Conservation (phyloP, 495 filamentous ascomycete genomes). For the Penicillium goetzii region DNA sequence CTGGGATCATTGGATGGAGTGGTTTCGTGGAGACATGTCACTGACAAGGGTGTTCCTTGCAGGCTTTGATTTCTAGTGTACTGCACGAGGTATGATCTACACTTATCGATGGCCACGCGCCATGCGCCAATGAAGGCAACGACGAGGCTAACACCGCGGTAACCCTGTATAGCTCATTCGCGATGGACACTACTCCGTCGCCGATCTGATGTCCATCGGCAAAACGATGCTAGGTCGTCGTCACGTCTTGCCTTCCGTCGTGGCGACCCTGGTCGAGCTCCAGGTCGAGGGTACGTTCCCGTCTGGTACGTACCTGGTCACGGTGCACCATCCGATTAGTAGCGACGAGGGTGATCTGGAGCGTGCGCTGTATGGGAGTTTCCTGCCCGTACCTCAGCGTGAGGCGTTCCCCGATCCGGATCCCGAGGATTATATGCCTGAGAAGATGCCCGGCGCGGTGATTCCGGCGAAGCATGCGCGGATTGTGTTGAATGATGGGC, state of each 20-base stretch:
- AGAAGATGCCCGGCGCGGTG: slow-evolving; percentile 78
- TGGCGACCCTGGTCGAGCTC: slow-evolving; percentile 74
- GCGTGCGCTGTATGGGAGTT: slow-evolving; percentile 87
- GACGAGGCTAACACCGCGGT: background rate
- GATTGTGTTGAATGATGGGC: slow-evolving; percentile 73
- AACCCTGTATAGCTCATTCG: slow-evolving; percentile 70
- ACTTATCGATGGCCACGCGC: background rate
- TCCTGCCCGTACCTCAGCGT: slow-evolving; percentile 77
- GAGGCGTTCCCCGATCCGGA: slow-evolving; percentile 67
- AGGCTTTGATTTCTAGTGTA: slow-evolving; percentile 89
- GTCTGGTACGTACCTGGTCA: slow-evolving; percentile 91
- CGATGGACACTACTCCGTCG: slow-evolving; percentile 90
- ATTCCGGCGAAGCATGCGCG: slow-evolving; percentile 66
- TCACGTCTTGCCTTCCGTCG: slow-evolving; percentile 86
- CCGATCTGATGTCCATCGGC: slow-evolving; percentile 90
- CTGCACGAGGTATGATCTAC: slow-evolving; percentile 75
- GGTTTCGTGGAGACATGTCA: background rate
- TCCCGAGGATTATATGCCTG: slow-evolving; percentile 62
- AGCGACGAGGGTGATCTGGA: slow-evolving; percentile 86
- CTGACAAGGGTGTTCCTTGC: background rate
- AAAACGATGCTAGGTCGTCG: slow-evolving; percentile 91
- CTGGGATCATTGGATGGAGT: too few species aligned
- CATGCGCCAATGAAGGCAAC: background rate
- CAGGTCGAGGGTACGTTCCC: slow-evolving; percentile 95
- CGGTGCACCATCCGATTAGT: slow-evolving; percentile 87